Evolutionary conservation across 2,329 filamentous ascomycete genomes (phyloP), one percentile per base, ranked within the genome.

Genomic region (Peltaster fructicola): DNA sequence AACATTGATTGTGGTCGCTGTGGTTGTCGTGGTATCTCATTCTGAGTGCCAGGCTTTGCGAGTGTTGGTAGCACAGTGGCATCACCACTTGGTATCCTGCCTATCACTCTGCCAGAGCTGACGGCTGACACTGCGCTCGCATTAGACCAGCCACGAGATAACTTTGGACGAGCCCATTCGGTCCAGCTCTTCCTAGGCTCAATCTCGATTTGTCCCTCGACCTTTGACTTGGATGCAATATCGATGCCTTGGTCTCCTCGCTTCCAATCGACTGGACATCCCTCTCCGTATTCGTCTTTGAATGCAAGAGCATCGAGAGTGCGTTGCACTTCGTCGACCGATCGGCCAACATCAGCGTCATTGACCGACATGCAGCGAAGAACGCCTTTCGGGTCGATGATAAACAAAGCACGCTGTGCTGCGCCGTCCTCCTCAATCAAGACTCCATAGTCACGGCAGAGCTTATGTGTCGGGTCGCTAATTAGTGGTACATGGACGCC

Each of bases 291-390:
- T 31, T 54, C 50, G 27, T 54, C 52, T 22, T 51, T 51, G 37
- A 53, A 53, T 33, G 58, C 51, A 39, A 63, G 56, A 14, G 60
- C 60, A 31, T 64, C 60, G 26, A 64, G 48, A 16, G 63, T 46
- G 18, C 69, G 65, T 38, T 71, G 56, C 2, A 65, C 63, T 53
- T 74, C 69, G 43, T 71, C 65, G 27, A 73, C 69, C 36, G 63
- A 61, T 36, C 69, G 65, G 31, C 69, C 68, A 34, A 73, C 67
- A 32, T 68, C 65, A 15, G 71, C 57, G 40, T 73, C 68, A 51
- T 73, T 73, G 54, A 73, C 56, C 33, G 68, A 71, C 47, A 73
- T 68, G 57, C 68, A 38, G 34, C 68, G 52, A 14, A 73, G 53
- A 14, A 59, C 48, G 27, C 68, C 68, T 47, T 65, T 63, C 31